Evolutionary conservation across 169 alveolate genomes (phyloP), one percentile per base, ranked within the genome.

Genomic region (Cryptosporidium meleagridis): DNA sequence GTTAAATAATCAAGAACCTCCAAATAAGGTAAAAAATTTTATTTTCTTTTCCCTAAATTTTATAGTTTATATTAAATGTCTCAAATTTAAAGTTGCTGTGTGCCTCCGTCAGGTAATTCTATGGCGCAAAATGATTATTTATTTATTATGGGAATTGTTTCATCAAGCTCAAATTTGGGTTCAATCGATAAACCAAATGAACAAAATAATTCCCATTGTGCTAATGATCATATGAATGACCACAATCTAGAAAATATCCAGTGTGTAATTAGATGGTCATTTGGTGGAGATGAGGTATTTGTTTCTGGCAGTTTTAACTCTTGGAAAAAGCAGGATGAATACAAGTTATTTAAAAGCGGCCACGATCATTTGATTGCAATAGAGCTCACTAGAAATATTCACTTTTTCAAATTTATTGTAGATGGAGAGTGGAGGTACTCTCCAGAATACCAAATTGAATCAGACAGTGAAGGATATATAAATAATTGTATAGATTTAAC

Each of bases 371-470:
- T 80, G 29, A 80, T 44, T 37, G 75, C 59, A 26, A 35, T 80
- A 23, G 89, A 80, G 9, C 52, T 80, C 16, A 59, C 80, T 45
- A 80, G 55, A 51, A 68, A 62, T 44, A 41, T 80, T 21, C 89
- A 80, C 39, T 80, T 23, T n/a, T 80, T n/a, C 33, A 80, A 80
- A 80, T 80, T 62, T 48, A 80, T 80, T 59, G 89, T 80, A 6
- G 89, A 80, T 80, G 89, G 75, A 10, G 89, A 80, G 65, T 80
- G 89, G 89, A 69, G 89, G 26, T 80, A 62, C n/a, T 80, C 89
- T 31, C 31, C 48, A 12, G 75, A 80, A 14, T 29, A 61, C 29
- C 75, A 69, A 21, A 23, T 61, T 62, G 45, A 58, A 35, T 62
- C 68, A 3, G 45, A 80, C 75, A 21, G 70, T 14, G 35, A 80